Evolutionary conservation across 257 asterid species (phyloP).

Genomic region (Osmanthus fragrans): DNA sequence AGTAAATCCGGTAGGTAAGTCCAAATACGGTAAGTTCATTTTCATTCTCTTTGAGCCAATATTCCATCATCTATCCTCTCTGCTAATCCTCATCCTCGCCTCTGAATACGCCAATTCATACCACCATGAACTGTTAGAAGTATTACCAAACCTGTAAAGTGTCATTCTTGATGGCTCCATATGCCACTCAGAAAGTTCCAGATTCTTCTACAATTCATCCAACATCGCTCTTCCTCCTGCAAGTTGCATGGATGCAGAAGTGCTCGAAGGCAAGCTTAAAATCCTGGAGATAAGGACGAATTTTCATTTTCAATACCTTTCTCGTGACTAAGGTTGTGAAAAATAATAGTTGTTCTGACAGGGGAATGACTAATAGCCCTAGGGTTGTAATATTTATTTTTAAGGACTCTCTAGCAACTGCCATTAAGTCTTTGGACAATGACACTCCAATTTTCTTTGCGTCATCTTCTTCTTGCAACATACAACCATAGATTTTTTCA

Average conservation of each 20-base stretch:
- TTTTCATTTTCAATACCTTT: constrained; percentile 27
- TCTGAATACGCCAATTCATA: constrained; percentile 42
- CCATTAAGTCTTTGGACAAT: constrained; percentile 30
- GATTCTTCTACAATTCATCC: constrained; percentile 34
- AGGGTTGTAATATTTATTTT: constrained; percentile 31
- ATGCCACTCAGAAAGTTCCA: constrained; percentile 26
- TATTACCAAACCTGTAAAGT: too few relatives aligned
- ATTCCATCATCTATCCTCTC: too few relatives aligned
- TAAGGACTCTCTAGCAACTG: constrained; percentile 34
- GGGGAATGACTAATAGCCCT: constrained; percentile 41
- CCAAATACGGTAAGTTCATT: too few relatives aligned
- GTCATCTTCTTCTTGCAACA: constrained; percentile 32
- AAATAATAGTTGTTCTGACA: constrained; percentile 27
- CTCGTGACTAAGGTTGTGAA: constrained; percentile 5
- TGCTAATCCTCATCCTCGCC: constrained; percentile 39
- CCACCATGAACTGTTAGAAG: constrained; percentile 44
- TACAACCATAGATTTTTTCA: constrained; percentile 27
- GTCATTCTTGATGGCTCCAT: too few relatives aligned
- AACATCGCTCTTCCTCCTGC: constrained; percentile 41
- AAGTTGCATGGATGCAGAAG: constrained; percentile 42
- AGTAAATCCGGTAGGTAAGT: too few relatives aligned
- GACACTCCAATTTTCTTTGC: constrained; percentile 16
- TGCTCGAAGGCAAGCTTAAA: constrained; percentile 48
- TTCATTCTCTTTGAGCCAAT: too few relatives aligned
- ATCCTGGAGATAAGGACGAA: constrained; percentile 30